phyloP scores from a whole-genome alignment of 495 filamentous ascomycete genomes.

The Tuber umbilicatum region DNA sequence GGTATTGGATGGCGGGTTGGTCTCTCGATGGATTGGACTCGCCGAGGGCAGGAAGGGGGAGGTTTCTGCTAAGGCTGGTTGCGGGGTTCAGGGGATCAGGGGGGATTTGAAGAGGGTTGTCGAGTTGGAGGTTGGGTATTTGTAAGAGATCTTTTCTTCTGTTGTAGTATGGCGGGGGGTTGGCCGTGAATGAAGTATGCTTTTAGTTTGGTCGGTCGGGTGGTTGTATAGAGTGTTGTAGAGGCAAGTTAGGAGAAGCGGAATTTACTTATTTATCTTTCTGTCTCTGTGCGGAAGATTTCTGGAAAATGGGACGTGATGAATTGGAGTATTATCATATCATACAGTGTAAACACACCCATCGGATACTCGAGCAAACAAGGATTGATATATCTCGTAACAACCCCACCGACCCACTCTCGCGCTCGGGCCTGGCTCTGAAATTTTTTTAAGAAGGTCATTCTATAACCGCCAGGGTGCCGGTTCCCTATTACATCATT shows the following conservation, averaged over 20 bases:
- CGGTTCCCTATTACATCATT: background rate
- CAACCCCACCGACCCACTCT: background rate
- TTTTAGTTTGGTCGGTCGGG: background rate
- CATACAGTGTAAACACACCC: background rate
- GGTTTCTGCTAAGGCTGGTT: slow-evolving; percentile 60
- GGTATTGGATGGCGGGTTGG: slow-evolving; percentile 57
- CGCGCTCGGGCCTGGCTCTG: background rate
- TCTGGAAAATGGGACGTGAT: background rate
- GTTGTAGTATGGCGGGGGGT: background rate
- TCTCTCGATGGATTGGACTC: slow-evolving; percentile 63
- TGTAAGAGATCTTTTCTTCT: slow-evolving; percentile 5
- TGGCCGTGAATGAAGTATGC: background rate
- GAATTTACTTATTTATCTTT: background rate
- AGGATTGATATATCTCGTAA: background rate
- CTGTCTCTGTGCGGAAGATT: background rate
- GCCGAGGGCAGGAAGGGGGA: slow-evolving; percentile 61
- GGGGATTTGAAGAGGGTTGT: slow-evolving; percentile 57
- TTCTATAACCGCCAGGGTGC: background rate
- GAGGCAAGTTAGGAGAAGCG: background rate
- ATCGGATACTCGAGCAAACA: background rate
- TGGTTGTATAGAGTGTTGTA: background rate
- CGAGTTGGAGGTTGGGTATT: slow-evolving; percentile 52
- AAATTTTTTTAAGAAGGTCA: background rate
- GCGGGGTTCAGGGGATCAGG: slow-evolving; percentile 53
- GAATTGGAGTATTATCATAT: background rate